Evolutionary conservation across 2,329 filamentous ascomycete genomes (phyloP).

Genomic region (Pseudogymnoascus sp.): DNA sequence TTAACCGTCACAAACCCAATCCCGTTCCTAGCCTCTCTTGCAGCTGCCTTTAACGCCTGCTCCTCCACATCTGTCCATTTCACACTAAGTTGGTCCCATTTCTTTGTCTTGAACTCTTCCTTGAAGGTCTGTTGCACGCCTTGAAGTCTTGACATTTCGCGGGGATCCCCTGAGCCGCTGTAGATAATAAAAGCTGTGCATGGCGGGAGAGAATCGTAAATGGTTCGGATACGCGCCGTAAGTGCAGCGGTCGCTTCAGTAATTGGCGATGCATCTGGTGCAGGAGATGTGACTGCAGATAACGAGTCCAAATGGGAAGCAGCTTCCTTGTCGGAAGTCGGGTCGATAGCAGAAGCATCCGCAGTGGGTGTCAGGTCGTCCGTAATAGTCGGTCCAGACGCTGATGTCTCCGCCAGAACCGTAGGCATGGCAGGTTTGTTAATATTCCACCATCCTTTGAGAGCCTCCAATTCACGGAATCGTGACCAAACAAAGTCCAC

Average conservation of each 20-base stretch:
- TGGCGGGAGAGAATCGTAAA: slow-evolving; percentile 51
- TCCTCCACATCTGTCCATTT: slow-evolving; percentile 62
- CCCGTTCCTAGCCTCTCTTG: slow-evolving; percentile 49
- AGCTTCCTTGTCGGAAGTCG: neutral
- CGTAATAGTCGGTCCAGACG: slow-evolving; percentile 10
- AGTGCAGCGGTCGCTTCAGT: slow-evolving; percentile 20
- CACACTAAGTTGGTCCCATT: slow-evolving; percentile 59
- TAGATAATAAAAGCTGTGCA: slow-evolving; percentile 59
- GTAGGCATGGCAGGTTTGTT: slow-evolving; percentile 31
- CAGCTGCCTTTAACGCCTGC: slow-evolving; percentile 51
- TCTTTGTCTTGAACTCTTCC: slow-evolving; percentile 56
- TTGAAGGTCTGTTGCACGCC: slow-evolving; percentile 52
- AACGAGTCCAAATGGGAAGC: neutral
- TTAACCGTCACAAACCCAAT: slow-evolving; percentile 59
- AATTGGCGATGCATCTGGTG: slow-evolving; percentile 12
- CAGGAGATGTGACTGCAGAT: neutral
- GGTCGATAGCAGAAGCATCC: neutral
- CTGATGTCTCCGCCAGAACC: slow-evolving; percentile 9
- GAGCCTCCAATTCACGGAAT: slow-evolving; percentile 55
- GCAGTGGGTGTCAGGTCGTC: slow-evolving; percentile 10
- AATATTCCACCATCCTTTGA: slow-evolving; percentile 60
- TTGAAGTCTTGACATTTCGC: slow-evolving; percentile 55
- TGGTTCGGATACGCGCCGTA: slow-evolving; percentile 41
- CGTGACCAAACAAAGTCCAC: slow-evolving; percentile 61
- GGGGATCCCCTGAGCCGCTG: slow-evolving; percentile 60